These are phyloP conservation scores for Blastocystis sp. DNA, from an alignment of 352 stramenopile species.

Conservation along the genomic window DNA sequence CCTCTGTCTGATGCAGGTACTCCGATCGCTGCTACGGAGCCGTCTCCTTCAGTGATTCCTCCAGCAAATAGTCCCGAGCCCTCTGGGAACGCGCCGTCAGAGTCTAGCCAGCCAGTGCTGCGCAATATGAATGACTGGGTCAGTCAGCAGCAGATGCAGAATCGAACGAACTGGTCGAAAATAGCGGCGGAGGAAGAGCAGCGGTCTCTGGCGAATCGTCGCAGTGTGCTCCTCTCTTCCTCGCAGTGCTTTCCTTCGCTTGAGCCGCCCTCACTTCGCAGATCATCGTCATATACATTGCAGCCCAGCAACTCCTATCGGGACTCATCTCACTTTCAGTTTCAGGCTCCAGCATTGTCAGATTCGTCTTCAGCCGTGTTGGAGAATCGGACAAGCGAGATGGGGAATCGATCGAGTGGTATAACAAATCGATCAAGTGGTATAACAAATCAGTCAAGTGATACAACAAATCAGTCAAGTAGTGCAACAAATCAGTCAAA, in stretches of 20 bases:
- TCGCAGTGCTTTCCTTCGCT: not conserved
- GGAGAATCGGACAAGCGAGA: too few relatives aligned
- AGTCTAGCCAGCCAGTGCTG: not conserved
- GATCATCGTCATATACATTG: too few relatives aligned
- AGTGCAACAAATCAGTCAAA: not conserved
- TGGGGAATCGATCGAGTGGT: too few relatives aligned
- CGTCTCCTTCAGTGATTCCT: not conserved
- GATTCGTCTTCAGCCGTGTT: too few relatives aligned
- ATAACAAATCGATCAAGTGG: too few relatives aligned
- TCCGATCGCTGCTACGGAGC: not conserved
- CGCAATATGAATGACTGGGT: not conserved
- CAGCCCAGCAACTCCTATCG: too few relatives aligned
- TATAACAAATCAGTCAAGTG: too few relatives aligned
- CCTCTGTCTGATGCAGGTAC: not conserved
- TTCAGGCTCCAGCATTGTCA: too few relatives aligned
- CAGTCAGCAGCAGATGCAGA: not conserved
- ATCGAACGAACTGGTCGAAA: not conserved
- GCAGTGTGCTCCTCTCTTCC: not conserved
- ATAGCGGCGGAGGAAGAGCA: not conserved
- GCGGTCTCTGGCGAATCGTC: not conserved
- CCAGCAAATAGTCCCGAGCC: not conserved
- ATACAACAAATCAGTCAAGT: too few relatives aligned
- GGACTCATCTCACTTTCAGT: too few relatives aligned
- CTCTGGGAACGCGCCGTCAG: too few relatives aligned
- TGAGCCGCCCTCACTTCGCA: not conserved